Conservation (phyloP, 164 flowering plant genomes). For the Tinospora cordifolia region DNA sequence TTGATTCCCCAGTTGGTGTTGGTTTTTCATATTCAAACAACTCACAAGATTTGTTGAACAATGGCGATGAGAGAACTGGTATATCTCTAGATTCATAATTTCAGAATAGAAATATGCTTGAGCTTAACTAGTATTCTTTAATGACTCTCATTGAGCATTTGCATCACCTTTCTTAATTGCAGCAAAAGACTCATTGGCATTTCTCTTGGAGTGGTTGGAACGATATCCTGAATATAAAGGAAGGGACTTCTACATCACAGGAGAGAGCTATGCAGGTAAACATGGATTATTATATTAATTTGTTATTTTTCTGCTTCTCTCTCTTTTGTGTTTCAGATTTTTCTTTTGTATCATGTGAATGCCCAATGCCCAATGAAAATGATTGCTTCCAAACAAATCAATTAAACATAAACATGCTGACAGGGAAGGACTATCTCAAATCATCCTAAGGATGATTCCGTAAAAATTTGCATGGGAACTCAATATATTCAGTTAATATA, state of each 20-base stretch:
- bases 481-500: too few relatives aligned
- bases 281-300: not conserved
- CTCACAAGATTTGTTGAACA: slow-evolving; percentile 48
- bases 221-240: slow-evolving; percentile 17
- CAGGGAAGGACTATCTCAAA: not conserved
- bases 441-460: not conserved
- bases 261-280: slow-evolving; percentile 24
- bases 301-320: not conserved
- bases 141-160: not conserved
- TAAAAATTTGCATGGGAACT: not conserved
- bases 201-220: slow-evolving; percentile 18
- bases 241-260: slow-evolving; percentile 15
- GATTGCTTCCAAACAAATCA: not conserved
- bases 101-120: not conserved
- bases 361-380: not conserved
- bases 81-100: not conserved
- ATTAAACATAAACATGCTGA: not conserved
- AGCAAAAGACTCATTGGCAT: slow-evolving; percentile 18
- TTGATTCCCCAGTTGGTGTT: slow-evolving; percentile 85
- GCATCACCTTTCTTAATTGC: not conserved
- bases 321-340: not conserved
- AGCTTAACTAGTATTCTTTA: not conserved
- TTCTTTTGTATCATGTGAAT: not conserved
- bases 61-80: slow-evolving; percentile 83
- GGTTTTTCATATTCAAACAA: slow-evolving; percentile 80